Conservation (phyloP, 805 yeast genomes). For the Wickerhamiella lipophila region DNA sequence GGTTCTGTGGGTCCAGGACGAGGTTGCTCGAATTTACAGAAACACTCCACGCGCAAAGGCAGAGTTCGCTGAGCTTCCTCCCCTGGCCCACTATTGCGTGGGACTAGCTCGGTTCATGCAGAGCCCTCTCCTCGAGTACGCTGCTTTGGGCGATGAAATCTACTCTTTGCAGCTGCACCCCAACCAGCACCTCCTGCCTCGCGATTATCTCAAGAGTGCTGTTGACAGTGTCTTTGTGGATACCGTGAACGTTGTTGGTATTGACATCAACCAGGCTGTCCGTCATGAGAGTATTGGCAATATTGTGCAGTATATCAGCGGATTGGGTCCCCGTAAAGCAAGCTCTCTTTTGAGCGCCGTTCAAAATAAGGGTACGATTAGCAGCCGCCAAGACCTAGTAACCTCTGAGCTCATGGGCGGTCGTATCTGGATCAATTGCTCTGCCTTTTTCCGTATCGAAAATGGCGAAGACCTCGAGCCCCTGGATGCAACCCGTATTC, state of each 20-base stretch:
- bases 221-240: conserved; percentile 78
- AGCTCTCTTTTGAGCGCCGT: conserved; percentile 72
- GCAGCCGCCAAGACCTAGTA: conserved; percentile 67
- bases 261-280: conserved; percentile 83
- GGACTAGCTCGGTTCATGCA: conserved; percentile 87
- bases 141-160: conserved; percentile 65
- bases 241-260: conserved; percentile 80
- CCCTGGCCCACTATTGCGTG: conserved; percentile 69
- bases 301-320: conserved; percentile 66
- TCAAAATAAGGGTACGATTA: conserved; percentile 53
- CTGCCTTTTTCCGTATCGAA: conserved; percentile 72
- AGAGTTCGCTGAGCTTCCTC: conserved; percentile 77
- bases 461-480: conserved; percentile 51
- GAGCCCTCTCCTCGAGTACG: conserved; percentile 84
- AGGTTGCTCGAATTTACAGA: conserved; percentile 81
- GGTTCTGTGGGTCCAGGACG: conserved; percentile 79
- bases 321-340: conserved; percentile 93
- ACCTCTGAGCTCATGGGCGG: conserved; percentile 68
- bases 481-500: conserved; percentile 89
- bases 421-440: conserved; percentile 77
- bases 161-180: conserved; percentile 49
- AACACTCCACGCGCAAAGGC: conserved; percentile 58
- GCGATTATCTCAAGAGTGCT: conserved; percentile 50
- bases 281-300: conserved; percentile 60
- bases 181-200: conserved; percentile 57